Evolutionary conservation across 1,139 yeast genomes (phyloP), one percentile per base, ranked within the genome.

Genomic region (Wickerhamomyces sp.): DNA sequence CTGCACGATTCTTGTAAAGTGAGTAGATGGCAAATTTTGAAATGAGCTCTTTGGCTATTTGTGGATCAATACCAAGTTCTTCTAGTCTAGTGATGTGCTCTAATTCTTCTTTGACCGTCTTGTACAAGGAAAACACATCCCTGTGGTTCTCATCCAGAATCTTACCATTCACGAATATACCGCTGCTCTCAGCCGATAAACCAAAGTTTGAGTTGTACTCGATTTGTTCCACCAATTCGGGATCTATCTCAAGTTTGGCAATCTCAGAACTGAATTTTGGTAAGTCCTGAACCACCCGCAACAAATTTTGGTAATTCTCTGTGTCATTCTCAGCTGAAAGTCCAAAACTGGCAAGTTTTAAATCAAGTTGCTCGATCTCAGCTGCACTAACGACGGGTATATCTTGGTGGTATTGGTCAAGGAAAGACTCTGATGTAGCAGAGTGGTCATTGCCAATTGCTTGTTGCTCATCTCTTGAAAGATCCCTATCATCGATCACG

Each of bases 151-250:
- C 58, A 29, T 68, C 62, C 3, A 75, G 53, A 6, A 75, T 68
- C 1, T 78, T 73, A 0, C 89, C 88, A 50, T 83, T 83, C 4
- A 82, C 45, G 41, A 70, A 82, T 2, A 82, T 39, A 0, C 88
- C 89, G 16, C 42, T 31, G 10, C 40, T 40, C 7, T 45, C 45
- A 6, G 49, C 23, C 4, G 39, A 29, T 7, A 46, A 28, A 1
- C 57, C 57, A n/a, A 45, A 61, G 41, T 40, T 60, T 55, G 36
- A 27, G 35, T 53, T 53, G n/a, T 26, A 16, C 2, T 37, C 31
- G 3, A 43, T 14, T 2, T 50, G 52, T 2, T 44, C 38, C 1
- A 64, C 45, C 17, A 55, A 50, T 3, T 52, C 40, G 8, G 41
- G 32, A 26, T 47, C 38, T 12, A 47, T 27, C 4, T 40, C 31